Evolutionary conservation across 2,329 filamentous ascomycete species (phyloP), one percentile per base, ranked within the genome.

Genomic region (Talaromyces amestolkiae): DNA sequence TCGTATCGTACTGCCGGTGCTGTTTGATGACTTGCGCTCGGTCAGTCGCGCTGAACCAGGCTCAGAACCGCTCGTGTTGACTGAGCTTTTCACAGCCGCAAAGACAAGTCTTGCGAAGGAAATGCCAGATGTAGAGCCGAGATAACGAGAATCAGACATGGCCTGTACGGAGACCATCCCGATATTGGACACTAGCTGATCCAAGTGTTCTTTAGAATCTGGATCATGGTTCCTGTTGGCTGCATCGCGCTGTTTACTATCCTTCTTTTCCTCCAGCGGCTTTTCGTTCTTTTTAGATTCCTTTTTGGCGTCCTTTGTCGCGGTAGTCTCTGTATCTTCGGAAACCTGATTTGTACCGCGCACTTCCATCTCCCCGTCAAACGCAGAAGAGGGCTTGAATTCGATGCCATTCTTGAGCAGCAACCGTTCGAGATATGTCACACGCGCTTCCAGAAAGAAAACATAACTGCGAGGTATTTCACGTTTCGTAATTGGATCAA

Each of bases 61-160:
- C 70, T 92, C 90, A 11, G 89, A 89, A 56, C 80, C 82, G 6
- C 79, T 79, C 9, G 80, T 79, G 1, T 85, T 82, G 6, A 87
- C 83, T 1, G 90, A 91, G 71, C 88, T 89, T 76, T 96, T 95
- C 56, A 98, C 92, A 0, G 94, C 94, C 10, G 94, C 93, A 75
- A 97, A 95, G 11, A 98, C 94, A 13, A 98, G 92, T 65, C 92
- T 86, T 5, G 94, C 93, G 80, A 98, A 98, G 0, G 93, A 96
- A 60, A 98, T 95, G 17, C 93, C 94, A 1, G 92, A 93, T 1
- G 92, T 90, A 0, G 92, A 92, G 17, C 92, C 92, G 17, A 96
- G 83, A 72, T 93, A 93, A 68, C 92, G 86, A 2, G 91, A 89
- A 76, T 95, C 92, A 3, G 91, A 89, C 3, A 88, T 86, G 59